phyloP scores from a whole-genome alignment of 345 rosid genomes.

The Melaleuca alternifolia region DNA sequence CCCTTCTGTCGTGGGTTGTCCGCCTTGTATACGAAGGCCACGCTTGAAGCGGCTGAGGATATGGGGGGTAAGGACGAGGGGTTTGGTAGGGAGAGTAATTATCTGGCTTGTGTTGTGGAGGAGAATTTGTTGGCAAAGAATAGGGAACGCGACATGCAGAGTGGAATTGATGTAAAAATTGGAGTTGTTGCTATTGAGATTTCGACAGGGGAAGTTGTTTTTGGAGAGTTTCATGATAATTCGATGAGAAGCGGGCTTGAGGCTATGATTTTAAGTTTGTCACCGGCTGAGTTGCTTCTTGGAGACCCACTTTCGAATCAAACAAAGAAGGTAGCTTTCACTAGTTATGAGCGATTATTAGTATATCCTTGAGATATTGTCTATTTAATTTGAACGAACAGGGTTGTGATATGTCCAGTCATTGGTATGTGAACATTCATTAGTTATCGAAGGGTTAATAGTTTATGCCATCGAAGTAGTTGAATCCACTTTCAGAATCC shows the following conservation, averaged over 20 bases:
- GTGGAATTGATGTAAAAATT: slow-evolving; percentile 47
- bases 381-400: not conserved
- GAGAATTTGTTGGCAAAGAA: slow-evolving; percentile 13
- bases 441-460: not conserved
- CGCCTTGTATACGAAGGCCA: slow-evolving; percentile 81
- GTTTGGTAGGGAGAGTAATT: slow-evolving; percentile 57
- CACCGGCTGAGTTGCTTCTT: slow-evolving; percentile 80
- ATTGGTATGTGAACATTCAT: not conserved
- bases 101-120: slow-evolving; percentile 75
- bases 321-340: slow-evolving; percentile 64
- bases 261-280: slow-evolving; percentile 68
- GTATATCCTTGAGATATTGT: not conserved
- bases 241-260: slow-evolving; percentile 74
- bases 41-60: slow-evolving; percentile 84
- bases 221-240: slow-evolving; percentile 68
- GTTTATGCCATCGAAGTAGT: not conserved
- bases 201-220: slow-evolving; percentile 84
- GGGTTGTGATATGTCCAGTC: not conserved
- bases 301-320: slow-evolving; percentile 60
- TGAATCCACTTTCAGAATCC: not conserved
- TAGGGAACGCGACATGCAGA: slow-evolving; percentile 8
- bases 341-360: not conserved
- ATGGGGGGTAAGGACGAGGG: slow-evolving; percentile 59
- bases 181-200: slow-evolving; percentile 83
- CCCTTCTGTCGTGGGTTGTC: slow-evolving; percentile 82